These are phyloP conservation scores for Paramecium caudatum DNA, from an alignment of 73 alveolate species.

Conservation along the genomic window DNA sequence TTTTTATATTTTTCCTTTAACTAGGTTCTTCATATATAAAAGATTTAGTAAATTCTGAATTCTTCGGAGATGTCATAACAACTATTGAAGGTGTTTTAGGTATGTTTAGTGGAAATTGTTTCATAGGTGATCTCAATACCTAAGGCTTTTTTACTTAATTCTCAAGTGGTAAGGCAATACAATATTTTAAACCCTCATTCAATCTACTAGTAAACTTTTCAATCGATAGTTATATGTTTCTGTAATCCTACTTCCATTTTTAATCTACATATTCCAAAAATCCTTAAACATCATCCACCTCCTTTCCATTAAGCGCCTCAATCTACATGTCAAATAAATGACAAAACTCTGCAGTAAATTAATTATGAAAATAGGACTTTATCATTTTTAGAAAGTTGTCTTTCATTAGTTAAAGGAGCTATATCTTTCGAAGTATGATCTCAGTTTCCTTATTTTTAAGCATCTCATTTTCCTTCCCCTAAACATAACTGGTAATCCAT, in stretches of 20 bases:
- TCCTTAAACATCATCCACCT: conserved; percentile 48
- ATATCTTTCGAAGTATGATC: neutral
- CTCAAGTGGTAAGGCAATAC: conserved; percentile 27
- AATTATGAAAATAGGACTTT: conserved; percentile 45
- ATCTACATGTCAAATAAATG: conserved; percentile 30
- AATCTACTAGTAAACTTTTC: conserved; percentile 20
- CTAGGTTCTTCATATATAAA: conserved; percentile 52
- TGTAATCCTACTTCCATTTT: conserved; percentile 58
- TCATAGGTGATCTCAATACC: conserved; percentile 10
- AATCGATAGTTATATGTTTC: neutral
- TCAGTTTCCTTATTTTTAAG: conserved; percentile 24
- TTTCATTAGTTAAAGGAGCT: conserved; percentile 9
- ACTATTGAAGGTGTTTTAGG: neutral
- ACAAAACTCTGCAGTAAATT: conserved; percentile 62
- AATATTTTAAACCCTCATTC: conserved; percentile 41
- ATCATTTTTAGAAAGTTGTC: conserved; percentile 51
- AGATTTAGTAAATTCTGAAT: conserved; percentile 33
- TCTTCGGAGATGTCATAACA: conserved; percentile 39
- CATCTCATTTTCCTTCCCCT: neutral
- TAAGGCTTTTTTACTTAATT: neutral
- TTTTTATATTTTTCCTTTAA: conserved; percentile 46
- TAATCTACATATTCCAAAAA: conserved; percentile 55
- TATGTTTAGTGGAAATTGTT: neutral
- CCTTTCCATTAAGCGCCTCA: conserved; percentile 34
- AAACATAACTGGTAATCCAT: neutral